Percentiles rank a stretch among this genome's conserved stretches.
Evolutionary conservation across 495 filamentous ascomycete species (phyloP).

Genomic region (Letharia lupina): DNA sequence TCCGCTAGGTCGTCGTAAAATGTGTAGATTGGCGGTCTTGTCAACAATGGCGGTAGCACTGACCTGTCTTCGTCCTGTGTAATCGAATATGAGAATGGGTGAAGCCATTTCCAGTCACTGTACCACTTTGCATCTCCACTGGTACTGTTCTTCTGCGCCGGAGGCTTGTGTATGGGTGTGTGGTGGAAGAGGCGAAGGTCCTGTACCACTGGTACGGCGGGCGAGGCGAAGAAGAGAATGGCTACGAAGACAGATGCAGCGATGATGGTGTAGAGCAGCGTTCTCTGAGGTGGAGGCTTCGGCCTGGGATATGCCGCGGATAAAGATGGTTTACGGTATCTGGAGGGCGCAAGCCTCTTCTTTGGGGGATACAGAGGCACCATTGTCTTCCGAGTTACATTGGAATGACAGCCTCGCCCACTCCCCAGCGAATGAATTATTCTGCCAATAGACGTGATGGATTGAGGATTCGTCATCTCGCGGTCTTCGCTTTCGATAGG

Average conservation of each 20-base stretch:
- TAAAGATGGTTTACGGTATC: slow-evolving; percentile 18
- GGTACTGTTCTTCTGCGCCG: slow-evolving; percentile 65
- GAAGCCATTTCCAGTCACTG: slow-evolving; percentile 77
- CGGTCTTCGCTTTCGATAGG: neutral
- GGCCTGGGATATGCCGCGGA: slow-evolving; percentile 13
- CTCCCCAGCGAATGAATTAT: neutral
- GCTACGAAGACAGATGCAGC: slow-evolving; percentile 38
- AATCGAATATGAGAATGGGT: slow-evolving; percentile 78
- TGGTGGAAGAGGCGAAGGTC: slow-evolving; percentile 44
- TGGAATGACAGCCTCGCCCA: neutral
- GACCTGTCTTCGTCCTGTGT: slow-evolving; percentile 79
- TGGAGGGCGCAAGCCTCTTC: slow-evolving; percentile 9
- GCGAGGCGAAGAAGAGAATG: slow-evolving; percentile 35
- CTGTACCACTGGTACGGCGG: slow-evolving; percentile 27
- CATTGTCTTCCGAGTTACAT: neutral
- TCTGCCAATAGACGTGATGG: neutral
- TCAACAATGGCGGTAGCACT: slow-evolving; percentile 70
- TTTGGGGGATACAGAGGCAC: neutral
- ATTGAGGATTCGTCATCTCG: neutral
- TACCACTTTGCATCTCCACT: slow-evolving; percentile 78
- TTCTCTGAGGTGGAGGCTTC: slow-evolving; percentile 11
- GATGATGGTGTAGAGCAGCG: slow-evolving; percentile 21
- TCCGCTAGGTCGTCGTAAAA: slow-evolving; percentile 69
- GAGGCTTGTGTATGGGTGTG: slow-evolving; percentile 64
- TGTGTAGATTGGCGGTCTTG: slow-evolving; percentile 78